These are phyloP conservation scores for Casuarina equisetifolia DNA, from an alignment of 306 rosid genomes.

Conservation along the genomic window DNA sequence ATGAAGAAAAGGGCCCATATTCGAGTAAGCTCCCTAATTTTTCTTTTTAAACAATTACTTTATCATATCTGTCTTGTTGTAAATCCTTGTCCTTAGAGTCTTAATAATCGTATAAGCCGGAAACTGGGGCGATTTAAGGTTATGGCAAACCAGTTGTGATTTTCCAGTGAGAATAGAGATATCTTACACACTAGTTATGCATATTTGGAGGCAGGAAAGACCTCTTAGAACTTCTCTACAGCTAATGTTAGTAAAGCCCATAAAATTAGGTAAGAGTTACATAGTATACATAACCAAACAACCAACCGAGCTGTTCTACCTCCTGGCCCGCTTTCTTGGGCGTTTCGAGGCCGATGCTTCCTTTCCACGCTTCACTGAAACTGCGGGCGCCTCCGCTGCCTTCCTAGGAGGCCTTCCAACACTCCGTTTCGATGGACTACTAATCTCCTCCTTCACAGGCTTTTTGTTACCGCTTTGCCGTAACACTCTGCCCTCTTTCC, in stretches of 20 bases:
- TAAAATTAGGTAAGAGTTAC: conserved; percentile 28
- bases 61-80: too few relatives aligned
- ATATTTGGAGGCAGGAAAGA: neutral
- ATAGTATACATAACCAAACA: conserved; percentile 20
- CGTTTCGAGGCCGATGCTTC: conserved; percentile 48
- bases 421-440: conserved; percentile 60
- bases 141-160: too few relatives aligned
- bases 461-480: conserved; percentile 51
- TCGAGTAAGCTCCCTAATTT: too few relatives aligned
- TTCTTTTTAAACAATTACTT: too few relatives aligned
- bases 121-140: too few relatives aligned
- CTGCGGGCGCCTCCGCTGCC: conserved; percentile 37
- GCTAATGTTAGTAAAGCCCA: neutral
- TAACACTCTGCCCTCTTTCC: conserved; percentile 48
- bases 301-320: conserved; percentile 28
- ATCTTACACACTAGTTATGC: too few relatives aligned
- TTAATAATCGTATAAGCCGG: too few relatives aligned
- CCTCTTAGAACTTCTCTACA: neutral
- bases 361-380: conserved; percentile 58
- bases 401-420: conserved; percentile 86
- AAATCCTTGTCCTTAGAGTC: too few relatives aligned
- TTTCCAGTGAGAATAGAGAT: too few relatives aligned
- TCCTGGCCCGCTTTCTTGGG: conserved; percentile 64
- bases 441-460: conserved; percentile 47
- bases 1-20: too few relatives aligned